Evolutionary conservation across 257 asterid genomes (phyloP), one percentile per base, ranked within the genome.

Genomic region (Primulina tabacum): DNA sequence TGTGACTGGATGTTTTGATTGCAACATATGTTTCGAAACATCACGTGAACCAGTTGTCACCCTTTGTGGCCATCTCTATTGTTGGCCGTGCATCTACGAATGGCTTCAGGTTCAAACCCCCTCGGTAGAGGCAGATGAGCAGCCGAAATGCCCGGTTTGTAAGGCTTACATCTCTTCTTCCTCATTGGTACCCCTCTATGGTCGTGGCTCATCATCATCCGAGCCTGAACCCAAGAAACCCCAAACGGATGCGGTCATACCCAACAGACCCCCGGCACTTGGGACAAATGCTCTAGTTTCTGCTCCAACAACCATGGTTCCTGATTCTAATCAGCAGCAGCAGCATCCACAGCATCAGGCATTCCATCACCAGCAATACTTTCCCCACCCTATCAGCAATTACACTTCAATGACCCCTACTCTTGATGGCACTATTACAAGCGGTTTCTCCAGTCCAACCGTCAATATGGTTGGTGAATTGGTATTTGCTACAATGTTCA

Each of bases 111-210:
- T 67, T 24, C 68, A 64, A 62, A 38, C 26, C 32, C 17, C 72
- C 11, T 30, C 63, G 58, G 50, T 37, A 10, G 70, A 64, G 2
- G 52, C 82, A 47, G 82, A 60, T 3, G 53, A 63, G 60, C 65
- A 34, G 12, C 76, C 77, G 2, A 80, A 75, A 61, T 92, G 98
- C 65, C 96, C 98, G 1, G 87, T 89, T 70, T 92, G 98, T 75
- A 92, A 92, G 76, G 81, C 94, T 24, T 61, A 55, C 76, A 85
- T 89, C 75, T 86, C 98, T 26, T 50, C 71, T 67, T 82, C 98
- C 64, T 70, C 96, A 0, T 74, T 92, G 58, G 92, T 92, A 60
- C 98, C 98, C 32, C 92, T 92, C 12, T 92, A 89, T 37, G 95
- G 95, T 43, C 89, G 92, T 43, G 96, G 95, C 6, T 64, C 74